Conservation (phyloP, 176 grass and related monocot species). For the Dactylis glomerata region DNA sequence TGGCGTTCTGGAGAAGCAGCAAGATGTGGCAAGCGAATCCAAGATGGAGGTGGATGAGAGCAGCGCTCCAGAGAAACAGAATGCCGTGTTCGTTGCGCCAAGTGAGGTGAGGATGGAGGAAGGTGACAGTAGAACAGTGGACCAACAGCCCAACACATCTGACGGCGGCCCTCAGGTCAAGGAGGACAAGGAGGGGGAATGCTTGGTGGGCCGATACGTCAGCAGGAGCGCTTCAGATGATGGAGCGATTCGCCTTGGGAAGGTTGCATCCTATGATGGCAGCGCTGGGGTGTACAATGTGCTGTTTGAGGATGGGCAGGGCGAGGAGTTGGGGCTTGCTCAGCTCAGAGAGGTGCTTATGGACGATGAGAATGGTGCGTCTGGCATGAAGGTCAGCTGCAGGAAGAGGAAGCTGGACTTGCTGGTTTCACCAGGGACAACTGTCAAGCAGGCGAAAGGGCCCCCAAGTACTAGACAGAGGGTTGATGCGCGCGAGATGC, state of each 20-base stretch:
- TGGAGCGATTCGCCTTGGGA: conserved; percentile 43
- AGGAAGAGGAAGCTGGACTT: conserved; percentile 88
- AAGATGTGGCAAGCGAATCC: neutral
- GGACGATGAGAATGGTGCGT: conserved; percentile 31
- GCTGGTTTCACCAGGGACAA: conserved; percentile 46
- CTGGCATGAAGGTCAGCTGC: conserved; percentile 77
- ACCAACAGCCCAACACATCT: conserved; percentile 11
- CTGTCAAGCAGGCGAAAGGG: conserved; percentile 29
- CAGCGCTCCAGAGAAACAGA: neutral
- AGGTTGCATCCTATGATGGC: conserved; percentile 47
- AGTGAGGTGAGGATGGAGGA: neutral
- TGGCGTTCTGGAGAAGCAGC: neutral
- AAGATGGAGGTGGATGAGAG: neutral
- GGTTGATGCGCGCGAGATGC: conserved; percentile 36
- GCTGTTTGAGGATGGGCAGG: conserved; percentile 65
- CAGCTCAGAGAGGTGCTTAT: conserved; percentile 40
- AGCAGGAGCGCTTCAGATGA: conserved; percentile 26
- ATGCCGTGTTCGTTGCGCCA: neutral
- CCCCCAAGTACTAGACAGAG: conserved; percentile 35
- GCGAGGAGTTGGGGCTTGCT: conserved; percentile 37
- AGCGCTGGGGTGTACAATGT: conserved; percentile 28
- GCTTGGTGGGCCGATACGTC: conserved; percentile 58
- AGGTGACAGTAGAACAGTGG: neutral
- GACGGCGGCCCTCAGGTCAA: neutral
- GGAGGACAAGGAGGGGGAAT: conserved; percentile 25